These are phyloP conservation scores for Andrographis paniculata DNA, from an alignment of 305 asterid genomes.

Conservation along the genomic window DNA sequence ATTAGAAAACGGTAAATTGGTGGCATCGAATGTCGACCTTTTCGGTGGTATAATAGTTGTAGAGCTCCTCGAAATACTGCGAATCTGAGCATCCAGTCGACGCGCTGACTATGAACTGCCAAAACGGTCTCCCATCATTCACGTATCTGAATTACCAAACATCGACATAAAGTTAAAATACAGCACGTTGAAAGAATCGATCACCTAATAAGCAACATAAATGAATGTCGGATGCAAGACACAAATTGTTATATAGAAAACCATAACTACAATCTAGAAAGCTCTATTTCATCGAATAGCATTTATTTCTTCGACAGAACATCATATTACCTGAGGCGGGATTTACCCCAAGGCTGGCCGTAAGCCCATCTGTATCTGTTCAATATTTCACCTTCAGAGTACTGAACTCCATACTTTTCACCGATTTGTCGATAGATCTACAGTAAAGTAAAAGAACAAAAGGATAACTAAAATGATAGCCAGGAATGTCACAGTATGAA, in stretches of 20 bases:
- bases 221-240: no score
- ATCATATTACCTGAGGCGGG: slow-evolving; percentile 78
- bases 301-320: no score
- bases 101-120: slow-evolving; percentile 90
- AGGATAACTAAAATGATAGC: neutral
- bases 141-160: slow-evolving; percentile 53
- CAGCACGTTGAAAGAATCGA: no score
- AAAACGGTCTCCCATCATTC: slow-evolving; percentile 88
- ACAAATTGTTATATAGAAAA: no score
- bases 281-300: no score
- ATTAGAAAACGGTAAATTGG: no score
- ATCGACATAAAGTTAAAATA: no score
- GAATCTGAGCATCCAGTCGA: slow-evolving; percentile 94
- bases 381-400: slow-evolving; percentile 76
- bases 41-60: slow-evolving; percentile 76
- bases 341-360: slow-evolving; percentile 93
- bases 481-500: slow-evolving; percentile 6
- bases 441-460: slow-evolving; percentile 10
- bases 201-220: no score
- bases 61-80: slow-evolving; percentile 91
- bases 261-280: no score
- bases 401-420: slow-evolving; percentile 85
- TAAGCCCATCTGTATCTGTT: slow-evolving; percentile 84
- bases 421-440: slow-evolving; percentile 87
- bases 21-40: slow-evolving; percentile 37